Evolutionary conservation across 139 green algal genomes (phyloP), one percentile per base, ranked within the genome.

Genomic region (Chlamydomonas incerta): DNA sequence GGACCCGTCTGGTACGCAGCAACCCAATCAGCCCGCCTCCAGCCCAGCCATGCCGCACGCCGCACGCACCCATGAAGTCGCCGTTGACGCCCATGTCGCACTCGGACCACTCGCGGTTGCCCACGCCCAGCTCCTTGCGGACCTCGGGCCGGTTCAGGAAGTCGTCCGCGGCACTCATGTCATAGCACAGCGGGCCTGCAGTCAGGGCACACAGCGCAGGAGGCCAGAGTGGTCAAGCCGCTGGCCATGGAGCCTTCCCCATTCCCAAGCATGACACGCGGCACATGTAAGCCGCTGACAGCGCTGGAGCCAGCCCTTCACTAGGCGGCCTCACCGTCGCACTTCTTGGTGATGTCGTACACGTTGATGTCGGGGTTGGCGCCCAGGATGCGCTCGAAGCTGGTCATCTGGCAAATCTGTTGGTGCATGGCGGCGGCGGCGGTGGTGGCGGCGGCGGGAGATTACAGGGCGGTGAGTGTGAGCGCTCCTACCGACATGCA

Each of bases 291-390:
- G n/a, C n/a, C n/a, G n/a, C n/a, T n/a, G n/a, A n/a, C n/a, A n/a
- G n/a, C n/a, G n/a, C n/a, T n/a, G n/a, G n/a, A n/a, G n/a, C n/a
- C n/a, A n/a, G n/a, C n/a, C n/a, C n/a, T n/a, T n/a, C n/a, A n/a
- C n/a, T n/a, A n/a, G n/a, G n/a, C n/a, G n/a, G n/a, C n/a, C 41
- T 50, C 41, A 50, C 41, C 41, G 24, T 92, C 87, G 69, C 96
- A 98, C 68, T 89, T 52, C 92, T 96, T 96, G 67, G 93, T 92
- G 87, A 98, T 96, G 92, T 98, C 95, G 76, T 98, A 99, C 72
- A 97, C 94, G 60, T 91, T 91, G 79, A 91, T 91, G 57, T 37
- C 58, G 28, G 92, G 88, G 65, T 89, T 83, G 66, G 74, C 73
- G 0, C 68, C 79, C 68, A 94, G 81, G 62, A 93, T 91, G 72